Percentiles rank a stretch among this genome's conserved stretches.
These are phyloP conservation scores for Camellia japonica DNA, from an alignment of 148 eudicot genomes.

Conservation along the genomic window DNA sequence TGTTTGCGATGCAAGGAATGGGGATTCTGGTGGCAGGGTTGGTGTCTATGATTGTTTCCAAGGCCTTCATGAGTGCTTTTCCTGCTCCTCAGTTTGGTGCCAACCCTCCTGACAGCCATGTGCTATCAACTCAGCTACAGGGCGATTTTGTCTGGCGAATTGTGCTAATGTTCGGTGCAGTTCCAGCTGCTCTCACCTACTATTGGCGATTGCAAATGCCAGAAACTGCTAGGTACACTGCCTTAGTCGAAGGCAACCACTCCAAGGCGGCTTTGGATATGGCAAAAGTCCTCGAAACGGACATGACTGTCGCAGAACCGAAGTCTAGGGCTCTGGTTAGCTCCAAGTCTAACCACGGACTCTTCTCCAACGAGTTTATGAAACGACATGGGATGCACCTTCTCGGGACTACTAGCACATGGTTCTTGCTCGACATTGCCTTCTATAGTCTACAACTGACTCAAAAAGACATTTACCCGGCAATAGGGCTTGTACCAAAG, in stretches of 20 bases:
- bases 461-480: constrained; percentile 17
- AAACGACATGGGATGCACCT: constrained; percentile 17
- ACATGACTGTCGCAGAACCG: not conserved
- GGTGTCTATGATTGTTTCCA: constrained; percentile 18
- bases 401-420: constrained; percentile 15
- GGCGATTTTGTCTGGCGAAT: constrained; percentile 16
- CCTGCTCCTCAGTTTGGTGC: not conserved
- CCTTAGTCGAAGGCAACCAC: constrained; percentile 18
- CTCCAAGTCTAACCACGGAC: not conserved
- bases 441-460: constrained; percentile 19
- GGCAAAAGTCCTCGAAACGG: constrained; percentile 7
- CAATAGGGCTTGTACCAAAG: constrained; percentile 2
- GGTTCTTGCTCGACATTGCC: constrained; percentile 22
- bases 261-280: constrained; percentile 18
- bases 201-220: constrained; percentile 21
- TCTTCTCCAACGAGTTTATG: constrained; percentile 17
- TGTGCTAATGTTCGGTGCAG: constrained; percentile 16
- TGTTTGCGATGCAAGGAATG: constrained; percentile 20
- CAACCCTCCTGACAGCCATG: not conserved
- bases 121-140: not conserved
- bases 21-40: constrained; percentile 11
- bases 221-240: constrained; percentile 21
- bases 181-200: constrained; percentile 18
- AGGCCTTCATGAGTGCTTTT: constrained; percentile 2
- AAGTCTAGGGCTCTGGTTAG: not conserved